Evolutionary conservation across 805 yeast genomes (phyloP), one percentile per base, ranked within the genome.

Genomic region (Hanseniaspora singularis): DNA sequence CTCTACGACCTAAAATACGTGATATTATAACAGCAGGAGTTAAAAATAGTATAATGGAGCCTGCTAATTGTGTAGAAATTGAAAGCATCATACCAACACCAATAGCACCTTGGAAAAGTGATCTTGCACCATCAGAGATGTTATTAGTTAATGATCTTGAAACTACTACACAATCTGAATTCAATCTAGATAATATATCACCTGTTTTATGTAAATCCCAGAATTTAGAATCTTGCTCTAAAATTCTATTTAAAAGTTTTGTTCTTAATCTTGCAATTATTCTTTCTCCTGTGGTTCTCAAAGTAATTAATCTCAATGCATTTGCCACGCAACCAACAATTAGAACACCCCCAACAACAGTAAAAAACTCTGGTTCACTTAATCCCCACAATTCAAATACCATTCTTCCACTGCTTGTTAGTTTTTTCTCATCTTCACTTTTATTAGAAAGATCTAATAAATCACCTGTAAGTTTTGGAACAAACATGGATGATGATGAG

Each of bases 71-170:
- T 68, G 84, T 73, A 32, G 92, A 80, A 9, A 88, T 92, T 54
- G 76, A 76, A 52, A 84, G 68, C 97, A 89, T 89, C 95, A 88
- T 86, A 3, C 84, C 74, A 39, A 88, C 66, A 6, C 96, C 97
- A 33, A 85, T 94, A 39, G 74, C 68, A 1, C 95, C 95, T 55
- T 86, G 77, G 18, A 89, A 76, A 1, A 78, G 61, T 0, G 96
- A 79, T 49, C 96, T 68, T 31, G 87, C 71, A n/a, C 97, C 97
- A 60, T 89, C 96, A 49, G 92, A 80, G 20, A 89, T 71, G 60
- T 89, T 88, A 54, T 82, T 89, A 28, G 96, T 85, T 16, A 89
- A 75, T 0, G 95, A 77, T 56, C 80, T 76, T 6, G 95, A 74
- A 12, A 89, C 94, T 37, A 89, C 77, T 26, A 87, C 85, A 1